A percentile compares a stretch with the other conserved stretches of the same genome.
Evolutionary conservation across 805 yeast genomes (phyloP).

Genomic region (Starmerella kuoi): DNA sequence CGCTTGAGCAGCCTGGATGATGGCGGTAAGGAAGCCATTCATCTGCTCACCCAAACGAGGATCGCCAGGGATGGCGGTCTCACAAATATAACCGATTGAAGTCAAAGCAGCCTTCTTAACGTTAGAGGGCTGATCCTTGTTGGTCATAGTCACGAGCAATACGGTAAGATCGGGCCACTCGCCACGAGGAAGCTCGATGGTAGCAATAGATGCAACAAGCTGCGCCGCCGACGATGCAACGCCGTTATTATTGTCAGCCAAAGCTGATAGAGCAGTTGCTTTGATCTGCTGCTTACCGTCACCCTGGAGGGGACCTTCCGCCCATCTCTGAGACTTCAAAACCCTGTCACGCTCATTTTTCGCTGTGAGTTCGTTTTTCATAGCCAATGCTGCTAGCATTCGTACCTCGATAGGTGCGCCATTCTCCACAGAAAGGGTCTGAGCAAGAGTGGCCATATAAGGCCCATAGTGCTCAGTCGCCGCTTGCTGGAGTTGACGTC

Average conservation of each 20-base stretch:
- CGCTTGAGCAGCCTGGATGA: slow-evolving; percentile 89
- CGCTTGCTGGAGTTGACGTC: slow-evolving; percentile 46
- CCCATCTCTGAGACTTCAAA: slow-evolving; percentile 64
- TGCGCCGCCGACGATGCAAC: slow-evolving; percentile 88
- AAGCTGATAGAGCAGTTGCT: slow-evolving; percentile 44
- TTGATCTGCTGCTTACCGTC: slow-evolving; percentile 53
- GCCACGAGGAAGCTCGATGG: slow-evolving; percentile 73
- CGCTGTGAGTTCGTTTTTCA: slow-evolving; percentile 79
- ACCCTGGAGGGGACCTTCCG: slow-evolving; percentile 28
- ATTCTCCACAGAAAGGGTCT: slow-evolving; percentile 53
- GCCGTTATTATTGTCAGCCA: slow-evolving; percentile 54
- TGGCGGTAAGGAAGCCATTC: slow-evolving; percentile 85
- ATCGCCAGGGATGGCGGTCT: slow-evolving; percentile 74
- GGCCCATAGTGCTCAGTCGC: slow-evolving; percentile 64
- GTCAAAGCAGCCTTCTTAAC: slow-evolving; percentile 78
- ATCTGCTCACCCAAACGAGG: slow-evolving; percentile 71
- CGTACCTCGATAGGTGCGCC: slow-evolving; percentile 57
- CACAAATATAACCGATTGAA: slow-evolving; percentile 93
- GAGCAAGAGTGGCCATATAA: slow-evolving; percentile 57
- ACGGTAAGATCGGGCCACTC: slow-evolving; percentile 85
- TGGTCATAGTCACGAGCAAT: slow-evolving; percentile 75
- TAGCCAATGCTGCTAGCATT: slow-evolving; percentile 76
- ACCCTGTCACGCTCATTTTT: slow-evolving; percentile 53
- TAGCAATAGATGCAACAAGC: slow-evolving; percentile 93
- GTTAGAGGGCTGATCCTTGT: slow-evolving; percentile 59